These are phyloP conservation scores for Vickermania spadyakhi DNA, from an alignment of 208 protist species.

Conservation along the genomic window DNA sequence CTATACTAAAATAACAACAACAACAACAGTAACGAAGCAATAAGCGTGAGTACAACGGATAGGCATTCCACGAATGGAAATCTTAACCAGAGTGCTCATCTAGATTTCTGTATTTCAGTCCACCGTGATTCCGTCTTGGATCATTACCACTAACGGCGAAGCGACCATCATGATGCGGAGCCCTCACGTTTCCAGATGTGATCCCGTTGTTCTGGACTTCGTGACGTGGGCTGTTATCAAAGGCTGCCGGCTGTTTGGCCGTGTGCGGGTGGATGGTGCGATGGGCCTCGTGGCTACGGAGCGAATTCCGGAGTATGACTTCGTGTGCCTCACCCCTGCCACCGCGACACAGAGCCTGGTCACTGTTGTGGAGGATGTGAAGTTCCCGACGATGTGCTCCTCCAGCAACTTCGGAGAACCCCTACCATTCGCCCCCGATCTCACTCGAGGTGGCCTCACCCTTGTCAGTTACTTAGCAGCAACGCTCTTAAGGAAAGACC, in stretches of 20 bases:
- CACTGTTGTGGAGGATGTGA: conserved; percentile 36
- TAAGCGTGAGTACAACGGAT: too few species aligned
- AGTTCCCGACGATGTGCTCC: conserved; percentile 63
- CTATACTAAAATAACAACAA: too few species aligned
- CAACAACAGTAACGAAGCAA: too few species aligned
- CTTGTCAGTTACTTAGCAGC: conserved; percentile 66
- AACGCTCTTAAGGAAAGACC: conserved; percentile 52
- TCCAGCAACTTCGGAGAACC: conserved; percentile 45
- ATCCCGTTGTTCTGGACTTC: conserved; percentile 81
- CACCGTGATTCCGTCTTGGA: too few species aligned
- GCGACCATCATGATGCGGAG: too few species aligned
- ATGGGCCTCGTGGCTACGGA: conserved; percentile 74
- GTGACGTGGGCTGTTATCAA: conserved; percentile 84
- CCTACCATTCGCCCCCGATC: conserved; percentile 71
- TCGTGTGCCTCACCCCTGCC: conserved; percentile 72
- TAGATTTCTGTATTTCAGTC: too few species aligned
- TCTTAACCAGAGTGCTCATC: too few species aligned
- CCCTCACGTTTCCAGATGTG: conserved; percentile 57
- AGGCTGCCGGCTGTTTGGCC: conserved; percentile 65
- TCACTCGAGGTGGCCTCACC: conserved; percentile 61
- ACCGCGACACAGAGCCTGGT: conserved; percentile 70
- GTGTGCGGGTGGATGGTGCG: conserved; percentile 38
- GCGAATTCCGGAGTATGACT: conserved; percentile 80
- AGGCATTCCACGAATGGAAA: too few species aligned
- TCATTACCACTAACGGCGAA: too few species aligned